Evolutionary conservation across 441 rosid species (phyloP).

Genomic region (Metrosideros polymorpha): DNA sequence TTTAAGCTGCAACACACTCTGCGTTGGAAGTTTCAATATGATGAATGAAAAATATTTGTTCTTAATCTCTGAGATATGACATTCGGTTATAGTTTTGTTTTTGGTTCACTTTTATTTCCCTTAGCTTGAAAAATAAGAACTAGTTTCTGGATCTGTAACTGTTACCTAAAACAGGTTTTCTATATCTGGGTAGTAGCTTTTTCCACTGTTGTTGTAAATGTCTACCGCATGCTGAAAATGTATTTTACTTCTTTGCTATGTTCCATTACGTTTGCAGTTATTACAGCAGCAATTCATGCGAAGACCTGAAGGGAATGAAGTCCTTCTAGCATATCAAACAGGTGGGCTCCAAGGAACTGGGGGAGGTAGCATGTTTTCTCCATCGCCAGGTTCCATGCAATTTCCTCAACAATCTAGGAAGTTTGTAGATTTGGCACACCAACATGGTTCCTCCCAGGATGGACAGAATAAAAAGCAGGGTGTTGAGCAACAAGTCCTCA

Average conservation of each 20-base stretch:
- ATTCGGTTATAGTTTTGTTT: not conserved
- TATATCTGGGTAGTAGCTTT: not conserved
- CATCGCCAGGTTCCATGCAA: conserved; percentile 74
- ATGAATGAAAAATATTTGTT: not conserved
- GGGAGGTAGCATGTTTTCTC: conserved; percentile 59
- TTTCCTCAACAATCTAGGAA: conserved; percentile 78
- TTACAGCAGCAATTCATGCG: conserved; percentile 59
- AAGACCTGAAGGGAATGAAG: conserved; percentile 77
- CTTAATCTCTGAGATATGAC: not conserved
- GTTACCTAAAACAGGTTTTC: not conserved
- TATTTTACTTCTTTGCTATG: not conserved
- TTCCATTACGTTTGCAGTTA: conserved; percentile 27
- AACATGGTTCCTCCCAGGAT: conserved; percentile 56
- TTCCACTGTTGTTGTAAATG: not conserved
- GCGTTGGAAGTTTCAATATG: not conserved
- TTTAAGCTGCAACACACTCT: not conserved
- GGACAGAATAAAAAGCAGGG: conserved; percentile 53
- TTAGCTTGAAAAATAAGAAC: not conserved
- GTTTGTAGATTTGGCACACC: conserved; percentile 71
- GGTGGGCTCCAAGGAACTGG: conserved; percentile 65
- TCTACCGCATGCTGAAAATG: not conserved
- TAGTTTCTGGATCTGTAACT: not conserved
- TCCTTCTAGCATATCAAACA: conserved; percentile 72
- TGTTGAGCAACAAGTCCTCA: conserved; percentile 66
- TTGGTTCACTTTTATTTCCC: not conserved